These are phyloP conservation scores for Aspergillus saccharolyticus DNA, from an alignment of 495 filamentous ascomycete species.

Conservation along the genomic window DNA sequence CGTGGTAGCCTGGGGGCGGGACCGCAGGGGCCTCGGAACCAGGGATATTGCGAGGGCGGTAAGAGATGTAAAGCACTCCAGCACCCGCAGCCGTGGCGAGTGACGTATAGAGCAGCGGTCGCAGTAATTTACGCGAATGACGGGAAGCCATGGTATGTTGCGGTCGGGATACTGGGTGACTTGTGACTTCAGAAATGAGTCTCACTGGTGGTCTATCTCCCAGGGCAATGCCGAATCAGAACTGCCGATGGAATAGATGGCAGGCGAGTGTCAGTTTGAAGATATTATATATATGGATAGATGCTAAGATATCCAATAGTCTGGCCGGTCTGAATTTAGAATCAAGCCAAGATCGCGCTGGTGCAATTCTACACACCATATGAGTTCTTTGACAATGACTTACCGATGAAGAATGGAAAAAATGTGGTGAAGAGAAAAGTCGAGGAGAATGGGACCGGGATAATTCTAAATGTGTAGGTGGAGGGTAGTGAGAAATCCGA, in stretches of 20 bases:
- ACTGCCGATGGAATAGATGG: neutral
- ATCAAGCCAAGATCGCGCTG: neutral
- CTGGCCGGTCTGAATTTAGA: neutral
- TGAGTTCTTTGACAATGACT: neutral
- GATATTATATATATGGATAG: neutral
- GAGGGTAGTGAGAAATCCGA: neutral
- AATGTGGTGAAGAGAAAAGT: neutral
- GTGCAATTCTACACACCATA: neutral
- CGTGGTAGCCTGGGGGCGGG: conserved; percentile 74
- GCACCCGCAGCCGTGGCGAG: conserved; percentile 53
- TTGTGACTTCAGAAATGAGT: neutral
- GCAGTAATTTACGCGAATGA: conserved; percentile 51
- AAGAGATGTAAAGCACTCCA: conserved; percentile 67
- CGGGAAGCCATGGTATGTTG: conserved; percentile 55
- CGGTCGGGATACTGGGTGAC: too few relatives aligned
- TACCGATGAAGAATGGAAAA: neutral
- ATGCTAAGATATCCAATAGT: neutral
- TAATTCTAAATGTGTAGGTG: neutral
- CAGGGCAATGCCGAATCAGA: neutral
- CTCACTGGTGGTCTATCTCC: neutral
- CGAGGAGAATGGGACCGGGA: neutral
- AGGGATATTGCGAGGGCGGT: conserved; percentile 81
- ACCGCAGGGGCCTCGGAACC: conserved; percentile 75
- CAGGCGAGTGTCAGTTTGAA: neutral
- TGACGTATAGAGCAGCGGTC: conserved; percentile 57